Percentiles rank a stretch among this genome's conserved stretches.
Evolutionary conservation across 768 basidiomycete genomes (phyloP).

Genomic region (Russula abietina): DNA sequence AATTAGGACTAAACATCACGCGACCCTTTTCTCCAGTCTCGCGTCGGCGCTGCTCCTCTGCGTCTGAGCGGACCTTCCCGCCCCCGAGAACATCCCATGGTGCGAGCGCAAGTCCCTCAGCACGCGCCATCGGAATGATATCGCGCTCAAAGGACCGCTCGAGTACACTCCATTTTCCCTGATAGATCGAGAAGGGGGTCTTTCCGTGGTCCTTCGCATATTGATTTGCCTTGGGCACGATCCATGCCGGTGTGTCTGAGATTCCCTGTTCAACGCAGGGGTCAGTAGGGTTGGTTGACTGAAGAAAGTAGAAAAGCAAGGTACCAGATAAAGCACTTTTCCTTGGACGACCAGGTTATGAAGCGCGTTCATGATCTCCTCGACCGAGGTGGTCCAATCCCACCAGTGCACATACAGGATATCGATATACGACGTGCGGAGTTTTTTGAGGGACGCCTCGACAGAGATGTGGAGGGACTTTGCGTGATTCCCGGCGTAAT

Average conservation of each 20-base stretch:
- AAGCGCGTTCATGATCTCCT: slow-evolving; percentile 27
- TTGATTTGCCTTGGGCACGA: slow-evolving; percentile 36
- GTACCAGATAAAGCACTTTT: slow-evolving; percentile 40
- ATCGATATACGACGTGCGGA: slow-evolving; percentile 52
- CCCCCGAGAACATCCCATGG: slow-evolving; percentile 40
- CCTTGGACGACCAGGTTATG: slow-evolving; percentile 38
- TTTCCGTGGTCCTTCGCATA: slow-evolving; percentile 36
- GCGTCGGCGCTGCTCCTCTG: slow-evolving; percentile 33
- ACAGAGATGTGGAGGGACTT: slow-evolving; percentile 34
- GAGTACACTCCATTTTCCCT: slow-evolving; percentile 33
- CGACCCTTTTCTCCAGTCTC: slow-evolving; percentile 36
- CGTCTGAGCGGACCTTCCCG: slow-evolving; percentile 39
- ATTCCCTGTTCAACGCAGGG: slow-evolving; percentile 2
- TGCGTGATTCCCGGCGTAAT: slow-evolving; percentile 39
- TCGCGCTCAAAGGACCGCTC: slow-evolving; percentile 39
- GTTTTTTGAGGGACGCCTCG: slow-evolving; percentile 40
- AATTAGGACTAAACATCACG: background rate
- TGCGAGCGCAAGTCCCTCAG: slow-evolving; percentile 35
- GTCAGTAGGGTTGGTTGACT: background rate
- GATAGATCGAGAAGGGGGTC: slow-evolving; percentile 41
- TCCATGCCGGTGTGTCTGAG: slow-evolving; percentile 35
- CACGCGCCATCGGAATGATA: slow-evolving; percentile 36
- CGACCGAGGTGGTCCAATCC: slow-evolving; percentile 40
- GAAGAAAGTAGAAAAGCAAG: background rate
- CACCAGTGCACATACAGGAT: slow-evolving; percentile 52